Conservation (phyloP, 192 early-diverging fungal species). For the Rhizophagus clarus region DNA sequence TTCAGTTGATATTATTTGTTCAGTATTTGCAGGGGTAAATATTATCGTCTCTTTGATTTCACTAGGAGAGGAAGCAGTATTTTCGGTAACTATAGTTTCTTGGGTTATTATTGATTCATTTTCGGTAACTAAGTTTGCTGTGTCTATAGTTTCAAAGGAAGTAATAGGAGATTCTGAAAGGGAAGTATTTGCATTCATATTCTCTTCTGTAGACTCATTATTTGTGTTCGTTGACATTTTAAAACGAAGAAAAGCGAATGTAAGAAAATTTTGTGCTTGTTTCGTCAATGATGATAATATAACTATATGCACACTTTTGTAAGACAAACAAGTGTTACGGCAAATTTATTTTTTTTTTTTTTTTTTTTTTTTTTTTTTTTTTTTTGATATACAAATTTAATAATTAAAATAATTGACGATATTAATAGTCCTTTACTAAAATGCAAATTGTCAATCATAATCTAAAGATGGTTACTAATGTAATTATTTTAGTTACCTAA, state of each 20-base stretch:
- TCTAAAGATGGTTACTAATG: too few relatives aligned
- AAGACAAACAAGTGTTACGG: too few relatives aligned
- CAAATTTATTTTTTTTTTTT: too few relatives aligned
- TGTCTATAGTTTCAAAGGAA: not conserved
- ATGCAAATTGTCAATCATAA: too few relatives aligned
- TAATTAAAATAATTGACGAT: too few relatives aligned
- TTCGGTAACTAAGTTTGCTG: not conserved
- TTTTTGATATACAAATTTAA: too few relatives aligned
- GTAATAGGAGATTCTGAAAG: not conserved
- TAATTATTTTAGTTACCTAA: too few relatives aligned
- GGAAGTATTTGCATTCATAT: not conserved
- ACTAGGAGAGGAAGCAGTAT: not conserved
- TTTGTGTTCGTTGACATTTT: not conserved
- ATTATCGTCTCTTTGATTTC: not conserved
- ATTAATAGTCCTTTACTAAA: too few relatives aligned
- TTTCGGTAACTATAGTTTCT: not conserved
- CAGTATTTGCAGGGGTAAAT: not conserved
- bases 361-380: too few relatives aligned
- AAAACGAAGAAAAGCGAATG: not conserved
- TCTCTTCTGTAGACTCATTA: not conserved
- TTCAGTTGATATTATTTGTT: not conserved
- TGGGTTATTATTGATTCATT: not conserved
- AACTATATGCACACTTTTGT: too few relatives aligned
- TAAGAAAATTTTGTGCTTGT: not conserved
- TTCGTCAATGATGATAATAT: too few relatives aligned